A percentile compares a stretch with the other conserved stretches of the same genome.
phyloP scores from a whole-genome alignment of 768 basidiomycete species.

The Suillus cothurnatus region DNA sequence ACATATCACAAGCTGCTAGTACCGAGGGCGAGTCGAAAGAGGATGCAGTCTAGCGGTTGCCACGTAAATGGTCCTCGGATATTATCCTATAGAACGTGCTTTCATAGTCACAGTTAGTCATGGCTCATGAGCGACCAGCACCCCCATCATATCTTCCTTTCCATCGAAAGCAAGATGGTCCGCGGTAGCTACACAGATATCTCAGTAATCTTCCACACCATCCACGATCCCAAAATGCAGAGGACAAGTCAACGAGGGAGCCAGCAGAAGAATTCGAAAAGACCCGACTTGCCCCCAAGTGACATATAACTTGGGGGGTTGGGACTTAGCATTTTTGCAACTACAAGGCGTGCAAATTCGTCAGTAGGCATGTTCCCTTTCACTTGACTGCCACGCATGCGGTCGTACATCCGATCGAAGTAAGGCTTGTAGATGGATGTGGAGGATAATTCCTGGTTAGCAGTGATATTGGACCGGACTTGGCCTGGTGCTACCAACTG shows the following conservation, averaged over 20 bases:
- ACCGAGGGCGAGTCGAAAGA: conserved; percentile 17
- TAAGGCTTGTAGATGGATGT: conserved; percentile 57
- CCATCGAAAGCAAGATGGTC: no score
- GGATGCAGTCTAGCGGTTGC: neutral
- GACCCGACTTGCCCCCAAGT: conserved; percentile 44
- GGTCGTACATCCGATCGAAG: conserved; percentile 52
- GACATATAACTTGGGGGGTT: conserved; percentile 54
- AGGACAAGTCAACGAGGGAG: conserved; percentile 27
- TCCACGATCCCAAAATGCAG: conserved; percentile 7
- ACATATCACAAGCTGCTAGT: neutral
- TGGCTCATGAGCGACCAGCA: neutral
- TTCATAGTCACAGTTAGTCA: neutral
- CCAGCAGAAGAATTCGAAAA: conserved; percentile 21
- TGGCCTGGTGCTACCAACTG: conserved; percentile 69
- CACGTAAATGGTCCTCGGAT: neutral
- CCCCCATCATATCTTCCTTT: neutral
- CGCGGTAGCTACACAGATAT: neutral
- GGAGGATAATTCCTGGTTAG: conserved; percentile 51
- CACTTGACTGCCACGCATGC: conserved; percentile 57
- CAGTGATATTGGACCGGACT: conserved; percentile 65
- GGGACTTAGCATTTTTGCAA: conserved; percentile 45
- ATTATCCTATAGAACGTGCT: neutral
- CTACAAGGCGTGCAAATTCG: conserved; percentile 55
- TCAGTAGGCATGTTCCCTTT: conserved; percentile 48
- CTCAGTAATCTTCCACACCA: neutral